A percentile compares a stretch with the other conserved stretches of the same genome.
These are phyloP conservation scores for Schoenoplectus triqueter DNA, from an alignment of 202 grass and related monocot species.

Conservation along the genomic window DNA sequence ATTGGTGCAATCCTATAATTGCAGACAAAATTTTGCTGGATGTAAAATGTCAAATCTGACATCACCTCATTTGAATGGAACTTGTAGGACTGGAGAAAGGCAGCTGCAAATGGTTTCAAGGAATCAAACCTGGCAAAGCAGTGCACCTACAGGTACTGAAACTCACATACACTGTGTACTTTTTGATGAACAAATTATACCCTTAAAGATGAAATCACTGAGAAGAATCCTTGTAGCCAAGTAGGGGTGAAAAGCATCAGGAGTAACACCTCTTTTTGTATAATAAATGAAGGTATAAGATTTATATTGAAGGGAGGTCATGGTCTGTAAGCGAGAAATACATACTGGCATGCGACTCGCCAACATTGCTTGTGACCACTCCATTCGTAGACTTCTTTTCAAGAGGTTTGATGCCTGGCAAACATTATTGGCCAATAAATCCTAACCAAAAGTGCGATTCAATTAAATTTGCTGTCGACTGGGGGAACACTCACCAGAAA, in stretches of 20 bases:
- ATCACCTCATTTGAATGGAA: neutral
- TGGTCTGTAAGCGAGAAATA: slow-evolving; percentile 94
- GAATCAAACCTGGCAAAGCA: slow-evolving; percentile 59
- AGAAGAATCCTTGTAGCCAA: no score
- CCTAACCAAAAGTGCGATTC: slow-evolving; percentile 43
- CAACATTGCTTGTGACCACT: slow-evolving; percentile 51
- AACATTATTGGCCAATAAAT: slow-evolving; percentile 83
- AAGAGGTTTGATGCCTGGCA: slow-evolving; percentile 62
- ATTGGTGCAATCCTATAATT: neutral
- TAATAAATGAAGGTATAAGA: slow-evolving; percentile 56
- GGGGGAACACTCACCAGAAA: slow-evolving; percentile 69
- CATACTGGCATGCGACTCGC: slow-evolving; percentile 81
- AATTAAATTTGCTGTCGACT: slow-evolving; percentile 69
- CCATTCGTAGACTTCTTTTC: slow-evolving; percentile 67
- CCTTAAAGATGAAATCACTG: neutral
- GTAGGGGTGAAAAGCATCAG: neutral
- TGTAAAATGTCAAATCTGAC: neutral
- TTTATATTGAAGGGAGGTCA: slow-evolving; percentile 62
- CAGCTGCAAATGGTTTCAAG: slow-evolving; percentile 42
- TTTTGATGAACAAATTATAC: neutral
- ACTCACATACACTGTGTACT: neutral
- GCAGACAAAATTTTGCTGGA: neutral
- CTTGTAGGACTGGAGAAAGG: slow-evolving; percentile 52
- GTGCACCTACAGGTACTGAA: slow-evolving; percentile 50
- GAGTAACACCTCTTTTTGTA: neutral